Evolutionary conservation across 2,329 filamentous ascomycete genomes (phyloP).

Genomic region (Grosmannia penicillata): DNA sequence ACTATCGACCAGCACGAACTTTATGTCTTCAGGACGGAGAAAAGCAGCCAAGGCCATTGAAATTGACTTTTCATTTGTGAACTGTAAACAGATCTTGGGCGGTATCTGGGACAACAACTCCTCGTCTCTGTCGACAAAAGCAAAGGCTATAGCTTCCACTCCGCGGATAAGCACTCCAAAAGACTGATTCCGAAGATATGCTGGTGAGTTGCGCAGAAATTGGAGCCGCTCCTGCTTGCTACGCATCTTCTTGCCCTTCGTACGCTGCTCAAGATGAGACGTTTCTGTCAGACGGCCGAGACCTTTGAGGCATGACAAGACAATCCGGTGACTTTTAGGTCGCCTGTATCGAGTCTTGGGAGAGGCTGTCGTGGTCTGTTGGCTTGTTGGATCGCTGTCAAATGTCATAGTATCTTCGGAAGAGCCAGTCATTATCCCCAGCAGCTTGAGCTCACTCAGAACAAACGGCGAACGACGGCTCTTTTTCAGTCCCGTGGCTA

Average conservation of each 20-base stretch:
- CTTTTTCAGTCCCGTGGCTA: constrained; percentile 16
- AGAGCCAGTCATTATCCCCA: no score
- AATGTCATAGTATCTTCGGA: no score
- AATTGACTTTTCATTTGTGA: constrained; percentile 30
- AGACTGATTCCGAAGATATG: constrained; percentile 37
- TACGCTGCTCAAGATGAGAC: background rate
- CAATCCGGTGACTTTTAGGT: no score
- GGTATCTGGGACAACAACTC: constrained; percentile 19
- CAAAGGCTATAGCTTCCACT: constrained; percentile 43
- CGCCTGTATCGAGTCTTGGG: no score
- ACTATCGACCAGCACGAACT: constrained; percentile 47
- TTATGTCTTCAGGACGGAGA: constrained; percentile 20
- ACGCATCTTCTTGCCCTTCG: constrained; percentile 22
- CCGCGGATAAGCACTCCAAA: constrained; percentile 45
- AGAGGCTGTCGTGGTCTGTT: no score
- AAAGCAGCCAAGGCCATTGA: constrained; percentile 26
- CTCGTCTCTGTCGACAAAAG: constrained; percentile 35
- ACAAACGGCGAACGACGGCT: background rate
- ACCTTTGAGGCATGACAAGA: no score
- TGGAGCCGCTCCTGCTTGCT: no score
- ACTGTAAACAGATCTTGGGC: constrained; percentile 34
- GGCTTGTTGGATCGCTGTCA: no score
- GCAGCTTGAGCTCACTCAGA: background rate
- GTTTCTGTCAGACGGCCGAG: no score
- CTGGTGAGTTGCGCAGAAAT: constrained; percentile 32